Base-by-base conservation (phyloP, 108 stramenopile genomes). In the Cylindrotheca fusiformis region DNA sequence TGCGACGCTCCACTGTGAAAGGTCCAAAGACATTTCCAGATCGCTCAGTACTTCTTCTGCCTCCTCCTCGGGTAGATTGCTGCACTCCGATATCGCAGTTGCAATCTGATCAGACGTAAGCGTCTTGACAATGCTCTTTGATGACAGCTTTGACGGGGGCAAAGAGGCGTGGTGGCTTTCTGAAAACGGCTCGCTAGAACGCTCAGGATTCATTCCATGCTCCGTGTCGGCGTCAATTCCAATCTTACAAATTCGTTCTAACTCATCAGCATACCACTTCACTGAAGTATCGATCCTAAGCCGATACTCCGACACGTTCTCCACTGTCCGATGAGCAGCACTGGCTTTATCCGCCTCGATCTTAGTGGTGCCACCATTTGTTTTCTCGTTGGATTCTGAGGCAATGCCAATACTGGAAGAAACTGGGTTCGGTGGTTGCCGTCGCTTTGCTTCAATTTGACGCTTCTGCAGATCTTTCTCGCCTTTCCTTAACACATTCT, bases 11-110 rank as follows among this genome's bases (percentile, higher is more conserved):
- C 77, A 78, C 10, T 66, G 26, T 2, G 61, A 41, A 2, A 79
- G 48, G 44, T 75, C 78, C 6, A 75, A 45, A 17, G 68, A 46
- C 17, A 49, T 65, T 46, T 79, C 78, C 10, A 74, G 58, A 17
- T 65, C 41, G 19, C 54, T 52, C 5, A 78, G 55, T 18, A 44
- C 46, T 19, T 74, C 72, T 69, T 20, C 27, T 3, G 32, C 24
- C 30, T 52, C 47, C 49, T 44, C 30, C 17, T 32, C 23, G 22
- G 6, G 10, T 6, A 41, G 36, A 14, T 6, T 41, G 36, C 10
- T 14, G 14, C 36, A 41, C 14, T 14, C 14, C 10, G 36, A 6
- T 14, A 41, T 41, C 6, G 36, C 36, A 14, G 36, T 14, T 10
- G 36, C 36, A 10, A 41, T 41, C 14, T 41, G n/a, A n/a, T n/a